These are phyloP conservation scores for Xylariaceae sp. DNA, from an alignment of 2,329 filamentous ascomycete genomes.

Conservation along the genomic window DNA sequence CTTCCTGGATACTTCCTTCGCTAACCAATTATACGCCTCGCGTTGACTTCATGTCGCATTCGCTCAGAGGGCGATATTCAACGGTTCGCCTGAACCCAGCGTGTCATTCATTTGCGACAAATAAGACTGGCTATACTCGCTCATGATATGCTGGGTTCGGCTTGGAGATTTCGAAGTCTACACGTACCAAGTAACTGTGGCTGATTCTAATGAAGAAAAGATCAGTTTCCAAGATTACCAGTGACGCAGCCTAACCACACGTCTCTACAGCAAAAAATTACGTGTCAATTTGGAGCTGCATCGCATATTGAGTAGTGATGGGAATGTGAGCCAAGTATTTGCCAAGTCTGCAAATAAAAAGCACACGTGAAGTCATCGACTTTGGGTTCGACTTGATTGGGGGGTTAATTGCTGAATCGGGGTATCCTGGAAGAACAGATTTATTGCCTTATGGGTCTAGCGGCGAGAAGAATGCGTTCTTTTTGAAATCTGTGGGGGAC, in stretches of 20 bases:
- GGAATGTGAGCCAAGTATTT: constrained; percentile 6
- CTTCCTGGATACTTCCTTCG: constrained; percentile 5
- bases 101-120: constrained; percentile 3
- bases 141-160: too few relatives aligned
- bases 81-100: constrained; percentile 15
- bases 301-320: not conserved
- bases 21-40: constrained; percentile 4
- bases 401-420: constrained; percentile 15
- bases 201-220: too few relatives aligned
- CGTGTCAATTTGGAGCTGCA: too few relatives aligned
- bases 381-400: constrained; percentile 22
- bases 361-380: constrained; percentile 17
- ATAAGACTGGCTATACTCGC: too few relatives aligned
- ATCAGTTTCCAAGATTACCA: too few relatives aligned
- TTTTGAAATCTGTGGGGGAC: too few relatives aligned
- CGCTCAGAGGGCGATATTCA: constrained; percentile 4
- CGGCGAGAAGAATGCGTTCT: too few relatives aligned
- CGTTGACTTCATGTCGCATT: constrained; percentile 7
- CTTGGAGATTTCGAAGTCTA: too few relatives aligned
- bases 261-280: too few relatives aligned
- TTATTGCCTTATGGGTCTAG: constrained; percentile 12
- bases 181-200: too few relatives aligned
- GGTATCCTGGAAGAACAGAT: constrained; percentile 9
- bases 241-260: too few relatives aligned
- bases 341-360: constrained; percentile 12